Evolutionary conservation across 164 flowering plant species (phyloP), one percentile per base, ranked within the genome.

Genomic region (Vitis amurensis): DNA sequence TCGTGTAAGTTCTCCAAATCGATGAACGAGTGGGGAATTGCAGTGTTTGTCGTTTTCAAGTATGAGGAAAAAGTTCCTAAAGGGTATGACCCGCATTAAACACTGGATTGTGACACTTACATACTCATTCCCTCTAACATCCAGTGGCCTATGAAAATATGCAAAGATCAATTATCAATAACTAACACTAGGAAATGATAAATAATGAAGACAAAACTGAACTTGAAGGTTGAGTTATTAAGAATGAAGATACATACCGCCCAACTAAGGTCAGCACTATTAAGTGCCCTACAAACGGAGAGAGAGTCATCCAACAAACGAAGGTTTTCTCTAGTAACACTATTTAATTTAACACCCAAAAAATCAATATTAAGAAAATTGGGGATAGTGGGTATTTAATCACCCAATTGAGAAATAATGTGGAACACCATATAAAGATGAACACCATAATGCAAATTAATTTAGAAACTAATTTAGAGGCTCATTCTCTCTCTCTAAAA

Each of bases 41-140:
- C 87, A 81, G 76, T 88, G 87, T 64, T 80, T 81, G 77, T 95
- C 93, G 67, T 93, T 96, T 76, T 90, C 90, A 60, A 97, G 98
- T 52, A 91, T 89, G 10, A 93, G 97, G 76, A 95, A 95, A 76
- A 95, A 95, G 75, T 95, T 92, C 73, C 99, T 88, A 70, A 95
- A 79, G n/a, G 99, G 99, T 60, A 97, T 93, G 59, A 95, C 97
- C 61, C 99, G 84, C 98, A 95, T 95, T 63, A 95, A 80, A 47
- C 97, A 91, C 68, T 95, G 99, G 66, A 95, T 91, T 12, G 94
- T 93, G 49, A 95, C 97, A 81, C 93, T 95, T 50, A 95, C 97
- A 82, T 88, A 95, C 76, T 95, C 99, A 63, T 97, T 95, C 73
- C 87, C 92, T 81, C 88, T 88, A 37, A 93, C 89, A 77, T 95